These are phyloP conservation scores for Eutypella sp. DNA, from an alignment of 2,329 filamentous ascomycete genomes.

Conservation along the genomic window DNA sequence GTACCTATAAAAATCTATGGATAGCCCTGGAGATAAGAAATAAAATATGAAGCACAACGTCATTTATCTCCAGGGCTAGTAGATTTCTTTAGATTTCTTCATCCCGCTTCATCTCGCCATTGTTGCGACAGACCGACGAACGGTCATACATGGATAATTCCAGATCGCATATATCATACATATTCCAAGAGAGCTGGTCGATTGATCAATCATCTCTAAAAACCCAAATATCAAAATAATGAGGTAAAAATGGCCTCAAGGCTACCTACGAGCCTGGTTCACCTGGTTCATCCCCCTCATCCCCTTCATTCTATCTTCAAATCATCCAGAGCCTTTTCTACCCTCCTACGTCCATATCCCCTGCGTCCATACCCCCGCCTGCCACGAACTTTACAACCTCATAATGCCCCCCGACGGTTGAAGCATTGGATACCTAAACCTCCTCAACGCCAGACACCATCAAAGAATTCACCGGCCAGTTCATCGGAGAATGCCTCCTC, in stretches of 20 bases:
- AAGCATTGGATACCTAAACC: constrained; percentile 26
- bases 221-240: too few relatives aligned
- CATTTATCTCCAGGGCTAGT: too few relatives aligned
- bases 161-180: too few relatives aligned
- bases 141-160: too few relatives aligned
- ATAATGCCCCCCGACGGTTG: constrained; percentile 14
- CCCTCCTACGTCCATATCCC: constrained; percentile 12
- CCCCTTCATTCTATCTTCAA: background rate
- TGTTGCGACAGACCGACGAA: too few relatives aligned
- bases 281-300: too few relatives aligned
- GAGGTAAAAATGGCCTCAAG: constrained; percentile 18
- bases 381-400: constrained; percentile 19
- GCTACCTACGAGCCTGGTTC: background rate
- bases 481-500: background rate
- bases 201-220: background rate
- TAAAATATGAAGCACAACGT: too few relatives aligned
- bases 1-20: too few relatives aligned
- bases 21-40: too few relatives aligned
- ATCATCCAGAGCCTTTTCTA: constrained; percentile 6
- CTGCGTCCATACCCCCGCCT: constrained; percentile 19
- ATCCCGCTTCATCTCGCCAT: too few relatives aligned
- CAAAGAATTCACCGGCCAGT: constrained; percentile 1
- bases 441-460: constrained; percentile 3
- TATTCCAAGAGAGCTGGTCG: too few relatives aligned
- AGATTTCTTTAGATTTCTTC: too few relatives aligned